Base-by-base conservation (phyloP, 2,329 filamentous ascomycete species). In the Ophiostoma australiae region DNA sequence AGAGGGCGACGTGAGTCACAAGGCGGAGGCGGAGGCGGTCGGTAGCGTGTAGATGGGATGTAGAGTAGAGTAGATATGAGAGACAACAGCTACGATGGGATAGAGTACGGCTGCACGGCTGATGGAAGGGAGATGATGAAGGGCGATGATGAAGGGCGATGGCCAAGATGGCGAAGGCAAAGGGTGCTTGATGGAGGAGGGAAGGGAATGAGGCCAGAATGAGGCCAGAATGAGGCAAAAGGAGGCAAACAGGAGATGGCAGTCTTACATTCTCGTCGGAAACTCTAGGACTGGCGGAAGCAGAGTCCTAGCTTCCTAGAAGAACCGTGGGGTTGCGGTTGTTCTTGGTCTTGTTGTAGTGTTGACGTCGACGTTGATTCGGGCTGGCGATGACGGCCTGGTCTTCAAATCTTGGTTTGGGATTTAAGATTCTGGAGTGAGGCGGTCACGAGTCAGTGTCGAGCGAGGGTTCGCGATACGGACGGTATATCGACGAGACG, bases 1-100 rank as follows among this genome's bases (percentile, higher is more conserved):
- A 66, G 33, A 66, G 6, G 33, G 58, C 23, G 58, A 35, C 13
- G 58, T 63, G 58, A 63, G 58, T 63, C 58, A 63, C 58, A 63
- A 63, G 58, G 58, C 58, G 58, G 27, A 41, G 39, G 39, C 39
- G 13, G 27, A 33, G 58, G 58, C 27, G 27, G 17, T 31, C 27
- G 58, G 58, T 63, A 48, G 44, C 44, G 44, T 48, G 44, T 48
- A 48, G 13, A 41, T 41, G n/a, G n/a, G 44, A 48, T 55, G 48
- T 48, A 48, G 48, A 20, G 20, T 55, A 23, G 6, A 20, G 48
- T 55, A 55, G n/a, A 27, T 48, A 6, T 10, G 11, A 39, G 63
- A 66, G 27, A 15, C 15, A 20, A 35, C 6, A 11, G 17, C 4
- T 48, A 48, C 5, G 44, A 48, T 20, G 44, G 41, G 17, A 15